Evolutionary conservation across 73 alveolate genomes (phyloP).

Genomic region (Paraurostyla sp.): DNA sequence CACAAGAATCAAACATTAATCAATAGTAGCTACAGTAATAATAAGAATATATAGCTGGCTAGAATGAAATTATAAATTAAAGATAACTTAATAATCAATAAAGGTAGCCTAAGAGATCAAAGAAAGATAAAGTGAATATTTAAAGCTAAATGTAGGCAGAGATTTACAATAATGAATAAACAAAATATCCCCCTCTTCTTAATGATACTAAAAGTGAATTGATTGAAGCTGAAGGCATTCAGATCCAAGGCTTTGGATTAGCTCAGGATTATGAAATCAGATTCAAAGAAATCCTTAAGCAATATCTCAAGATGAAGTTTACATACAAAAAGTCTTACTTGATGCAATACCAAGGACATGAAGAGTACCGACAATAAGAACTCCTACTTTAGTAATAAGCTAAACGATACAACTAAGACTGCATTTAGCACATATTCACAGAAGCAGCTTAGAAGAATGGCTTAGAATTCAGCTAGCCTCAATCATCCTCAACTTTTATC

Average conservation of each 20-base stretch:
- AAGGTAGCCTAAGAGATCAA: too few species aligned
- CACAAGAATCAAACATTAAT: neutral
- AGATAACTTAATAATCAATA: neutral
- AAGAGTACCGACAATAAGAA: neutral
- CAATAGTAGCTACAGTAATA: neutral
- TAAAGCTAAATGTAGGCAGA: too few species aligned
- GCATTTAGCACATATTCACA: conserved; percentile 10
- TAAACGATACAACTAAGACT: neutral
- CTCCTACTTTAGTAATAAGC: neutral
- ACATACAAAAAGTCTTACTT: neutral
- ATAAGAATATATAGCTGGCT: too few species aligned
- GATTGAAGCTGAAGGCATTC: neutral
- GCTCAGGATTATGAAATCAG: conserved; percentile 5
- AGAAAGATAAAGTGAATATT: too few species aligned
- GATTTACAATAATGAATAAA: too few species aligned
- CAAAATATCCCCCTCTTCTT: too few species aligned
- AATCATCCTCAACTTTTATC: neutral
- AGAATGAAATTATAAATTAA: too few species aligned
- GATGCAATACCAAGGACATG: neutral
- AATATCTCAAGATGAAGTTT: conserved; percentile 20
- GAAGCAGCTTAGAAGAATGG: conserved; percentile 23
- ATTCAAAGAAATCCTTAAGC: conserved; percentile 27
- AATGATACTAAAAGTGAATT: neutral
- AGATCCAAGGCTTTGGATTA: conserved; percentile 1
- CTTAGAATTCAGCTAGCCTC: neutral